Evolutionary conservation across 345 rosid genomes (phyloP), one percentile per base, ranked within the genome.

Genomic region (Eucalyptus erythrocorys): DNA sequence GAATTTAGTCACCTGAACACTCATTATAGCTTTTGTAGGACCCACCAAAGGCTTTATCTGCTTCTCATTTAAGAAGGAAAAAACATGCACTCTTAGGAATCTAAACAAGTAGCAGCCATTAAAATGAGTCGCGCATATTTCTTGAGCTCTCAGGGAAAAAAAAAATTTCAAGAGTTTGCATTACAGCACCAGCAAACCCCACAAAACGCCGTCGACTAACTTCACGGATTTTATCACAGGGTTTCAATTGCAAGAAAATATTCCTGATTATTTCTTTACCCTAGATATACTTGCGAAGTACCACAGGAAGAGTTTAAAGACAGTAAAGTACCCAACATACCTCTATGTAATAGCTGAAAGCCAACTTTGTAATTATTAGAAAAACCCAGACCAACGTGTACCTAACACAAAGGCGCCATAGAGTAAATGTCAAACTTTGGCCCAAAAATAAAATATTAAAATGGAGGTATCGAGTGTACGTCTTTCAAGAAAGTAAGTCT

Each of bases 31-130:
- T 91, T 92, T 92, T 68, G 99, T 98, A 91, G 99, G 99, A 91
- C 92, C 93, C 91, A 98, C 99, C 88, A 97, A 93, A 88, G 99
- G 99, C 92, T 93, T 98, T 93, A 98, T 98, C 99, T 98, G 97
- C 92, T 92, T 82, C 50, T 61, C 61, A 57, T 59, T 45, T 66
- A 87, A 87, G 85, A 66, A 79, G 82, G 26, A 5, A 85, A 30
- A 30, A 13, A 61, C 66, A 61, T 27, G 34, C 66, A 21, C 6
- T 59, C 6, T 30, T 13, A 30, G 34, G 68, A 61, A 61, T 27
- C 8, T 61, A 61, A 6, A 45, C 30, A 48, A 85, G 13, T 48
- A 13, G 86, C 37, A n/a, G 49, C 57, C 32, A 48, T 85, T 85
- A 45, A 48, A 47, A 85, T 26, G 7, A 32, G 37, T 45, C 2